Evolutionary conservation across 73 alveolate species (phyloP).

Genomic region (Loxodes magnus): DNA sequence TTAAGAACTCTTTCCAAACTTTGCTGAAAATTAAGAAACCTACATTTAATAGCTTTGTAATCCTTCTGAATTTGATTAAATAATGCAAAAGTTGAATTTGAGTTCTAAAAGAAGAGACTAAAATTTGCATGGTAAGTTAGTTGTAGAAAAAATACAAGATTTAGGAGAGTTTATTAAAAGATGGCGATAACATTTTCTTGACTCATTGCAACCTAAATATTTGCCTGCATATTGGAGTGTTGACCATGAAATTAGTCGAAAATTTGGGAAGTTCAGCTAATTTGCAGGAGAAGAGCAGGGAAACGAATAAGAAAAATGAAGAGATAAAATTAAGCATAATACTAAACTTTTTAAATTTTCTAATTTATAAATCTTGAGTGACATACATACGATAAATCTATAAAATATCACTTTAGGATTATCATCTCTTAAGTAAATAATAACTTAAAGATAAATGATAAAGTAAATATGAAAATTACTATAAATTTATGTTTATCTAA

Average conservation of each 20-base stretch:
- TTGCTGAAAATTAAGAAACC: neutral
- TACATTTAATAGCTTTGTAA: neutral
- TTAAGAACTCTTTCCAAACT: neutral
- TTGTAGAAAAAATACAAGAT: conserved; percentile 56
- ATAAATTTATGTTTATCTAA: too few species aligned
- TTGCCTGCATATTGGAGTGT: conserved; percentile 88
- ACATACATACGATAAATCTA: too few species aligned
- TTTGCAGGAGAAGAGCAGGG: too few species aligned
- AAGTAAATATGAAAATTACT: too few species aligned
- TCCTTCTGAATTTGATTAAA: conserved; percentile 1
- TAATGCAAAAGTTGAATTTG: neutral
- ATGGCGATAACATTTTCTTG: conserved; percentile 83
- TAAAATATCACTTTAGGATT: too few species aligned
- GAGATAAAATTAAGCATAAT: too few species aligned
- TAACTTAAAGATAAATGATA: too few species aligned
- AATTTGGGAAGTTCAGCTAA: conserved; percentile 80
- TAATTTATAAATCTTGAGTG: too few species aligned
- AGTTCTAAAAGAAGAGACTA: conserved; percentile 1
- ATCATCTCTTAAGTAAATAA: too few species aligned
- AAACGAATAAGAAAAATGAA: too few species aligned
- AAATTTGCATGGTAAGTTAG: conserved; percentile 73
- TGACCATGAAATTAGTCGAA: conserved; percentile 77
- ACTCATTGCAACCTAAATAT: conserved; percentile 72
- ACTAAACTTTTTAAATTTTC: too few species aligned
- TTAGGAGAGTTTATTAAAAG: conserved; percentile 66